Evolutionary conservation across 495 filamentous ascomycete species (phyloP).

Genomic region (Podospora sp.): DNA sequence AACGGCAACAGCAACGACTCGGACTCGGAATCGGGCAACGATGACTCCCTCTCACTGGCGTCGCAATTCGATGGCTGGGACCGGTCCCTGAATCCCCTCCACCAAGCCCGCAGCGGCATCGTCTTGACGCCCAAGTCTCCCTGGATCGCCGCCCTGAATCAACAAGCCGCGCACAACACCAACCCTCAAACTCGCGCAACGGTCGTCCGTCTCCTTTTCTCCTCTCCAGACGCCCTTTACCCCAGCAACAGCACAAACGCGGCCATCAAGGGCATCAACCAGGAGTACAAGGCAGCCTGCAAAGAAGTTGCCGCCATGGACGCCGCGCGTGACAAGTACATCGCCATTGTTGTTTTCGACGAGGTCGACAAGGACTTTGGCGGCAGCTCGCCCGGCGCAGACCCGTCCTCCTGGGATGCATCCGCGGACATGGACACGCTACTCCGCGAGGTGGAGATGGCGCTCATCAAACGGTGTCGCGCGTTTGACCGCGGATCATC

Average conservation of each 20-base stretch:
- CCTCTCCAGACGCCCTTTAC: neutral
- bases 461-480: neutral
- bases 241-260: neutral
- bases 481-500: neutral
- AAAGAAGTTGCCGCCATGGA: neutral
- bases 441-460: slow-evolving; percentile 3
- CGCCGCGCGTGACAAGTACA: neutral
- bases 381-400: neutral
- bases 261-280: neutral
- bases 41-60: neutral
- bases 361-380: slow-evolving; percentile 1
- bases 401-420: neutral
- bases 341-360: neutral
- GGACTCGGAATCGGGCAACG: neutral
- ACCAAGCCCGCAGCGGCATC: neutral
- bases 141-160: neutral
- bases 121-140: neutral
- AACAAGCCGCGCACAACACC: neutral
- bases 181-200: too few relatives aligned
- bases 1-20: neutral
- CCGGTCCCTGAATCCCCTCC: neutral
- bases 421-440: neutral
- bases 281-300: neutral
- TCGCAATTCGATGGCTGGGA: neutral
- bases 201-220: neutral